These are phyloP conservation scores for Coprinellus aureogranulatus DNA, from an alignment of 768 basidiomycete species.

Conservation along the genomic window DNA sequence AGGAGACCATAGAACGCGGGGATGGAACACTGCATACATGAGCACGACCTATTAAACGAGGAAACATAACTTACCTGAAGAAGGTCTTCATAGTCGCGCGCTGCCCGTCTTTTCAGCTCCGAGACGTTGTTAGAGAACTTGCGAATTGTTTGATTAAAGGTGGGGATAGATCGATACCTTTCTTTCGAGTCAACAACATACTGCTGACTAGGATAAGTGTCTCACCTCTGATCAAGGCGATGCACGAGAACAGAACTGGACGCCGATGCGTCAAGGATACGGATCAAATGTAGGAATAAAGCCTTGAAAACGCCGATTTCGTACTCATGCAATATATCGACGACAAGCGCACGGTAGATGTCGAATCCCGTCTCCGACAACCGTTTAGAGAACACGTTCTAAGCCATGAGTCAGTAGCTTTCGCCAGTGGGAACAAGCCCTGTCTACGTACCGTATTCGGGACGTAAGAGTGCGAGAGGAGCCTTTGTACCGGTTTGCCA, in stretches of 20 bases:
- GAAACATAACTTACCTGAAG: constrained; percentile 26
- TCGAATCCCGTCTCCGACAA: constrained; percentile 19
- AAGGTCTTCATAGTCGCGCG: constrained; percentile 37
- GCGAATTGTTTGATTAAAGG: constrained; percentile 29
- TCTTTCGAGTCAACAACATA: constrained; percentile 36
- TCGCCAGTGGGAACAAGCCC: not conserved
- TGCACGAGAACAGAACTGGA: constrained; percentile 14
- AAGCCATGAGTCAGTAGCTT: too few relatives aligned
- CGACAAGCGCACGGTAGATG: constrained; percentile 22
- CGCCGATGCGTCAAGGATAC: constrained; percentile 23
- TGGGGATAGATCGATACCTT: constrained; percentile 21
- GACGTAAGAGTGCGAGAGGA: not conserved
- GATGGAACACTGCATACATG: constrained; percentile 27
- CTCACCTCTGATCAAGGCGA: constrained; percentile 23
- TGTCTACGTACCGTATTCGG: not conserved
- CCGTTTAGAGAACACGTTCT: constrained; percentile 32
- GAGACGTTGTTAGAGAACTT: constrained; percentile 28
- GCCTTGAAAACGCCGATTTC: constrained; percentile 38
- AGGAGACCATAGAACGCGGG: constrained; percentile 38
- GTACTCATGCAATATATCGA: constrained; percentile 36
- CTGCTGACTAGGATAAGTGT: not conserved
- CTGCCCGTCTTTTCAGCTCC: constrained; percentile 29
- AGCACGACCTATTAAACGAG: not conserved
- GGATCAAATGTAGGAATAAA: constrained; percentile 31
- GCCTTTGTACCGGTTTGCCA: not conserved